Percentiles rank a stretch among this genome's conserved stretches.
These are phyloP conservation scores for Perkinsus olseni DNA, from an alignment of 169 alveolate genomes.

Conservation along the genomic window DNA sequence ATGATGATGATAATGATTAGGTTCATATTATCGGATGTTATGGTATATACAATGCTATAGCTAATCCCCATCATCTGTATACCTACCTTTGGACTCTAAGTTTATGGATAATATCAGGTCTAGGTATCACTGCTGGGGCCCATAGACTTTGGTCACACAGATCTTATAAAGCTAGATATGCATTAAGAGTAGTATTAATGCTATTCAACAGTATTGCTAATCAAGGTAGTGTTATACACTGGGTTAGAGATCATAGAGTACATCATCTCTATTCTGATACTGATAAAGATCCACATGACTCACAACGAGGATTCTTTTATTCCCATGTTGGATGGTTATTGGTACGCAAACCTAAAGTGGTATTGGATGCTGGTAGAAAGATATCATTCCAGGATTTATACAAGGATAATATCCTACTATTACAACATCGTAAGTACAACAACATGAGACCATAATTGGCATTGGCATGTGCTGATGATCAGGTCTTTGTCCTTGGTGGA, in stretches of 20 bases:
- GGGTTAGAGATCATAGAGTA: constrained; percentile 43
- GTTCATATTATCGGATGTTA: too few relatives aligned
- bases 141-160: constrained; percentile 74
- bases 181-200: constrained; percentile 46
- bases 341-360: constrained; percentile 31
- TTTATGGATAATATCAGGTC: constrained; percentile 49
- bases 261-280: constrained; percentile 66
- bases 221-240: constrained; percentile 64
- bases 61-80: too few relatives aligned
- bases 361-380: constrained; percentile 17
- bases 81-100: too few relatives aligned
- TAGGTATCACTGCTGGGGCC: constrained; percentile 73
- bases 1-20: too few relatives aligned
- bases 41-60: too few relatives aligned
- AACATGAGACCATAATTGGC: too few relatives aligned
- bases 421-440: constrained; percentile 24
- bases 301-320: constrained; percentile 60
- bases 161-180: constrained; percentile 52
- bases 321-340: constrained; percentile 73
- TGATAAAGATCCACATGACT: constrained; percentile 62
- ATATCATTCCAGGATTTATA: background rate
- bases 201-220: constrained; percentile 55
- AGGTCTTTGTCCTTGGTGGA: too few relatives aligned
- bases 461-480: too few relatives aligned
- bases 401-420: constrained; percentile 27